Evolutionary conservation across 2,329 filamentous ascomycete genomes (phyloP).

Genomic region (Emmonsiellopsis sp.): DNA sequence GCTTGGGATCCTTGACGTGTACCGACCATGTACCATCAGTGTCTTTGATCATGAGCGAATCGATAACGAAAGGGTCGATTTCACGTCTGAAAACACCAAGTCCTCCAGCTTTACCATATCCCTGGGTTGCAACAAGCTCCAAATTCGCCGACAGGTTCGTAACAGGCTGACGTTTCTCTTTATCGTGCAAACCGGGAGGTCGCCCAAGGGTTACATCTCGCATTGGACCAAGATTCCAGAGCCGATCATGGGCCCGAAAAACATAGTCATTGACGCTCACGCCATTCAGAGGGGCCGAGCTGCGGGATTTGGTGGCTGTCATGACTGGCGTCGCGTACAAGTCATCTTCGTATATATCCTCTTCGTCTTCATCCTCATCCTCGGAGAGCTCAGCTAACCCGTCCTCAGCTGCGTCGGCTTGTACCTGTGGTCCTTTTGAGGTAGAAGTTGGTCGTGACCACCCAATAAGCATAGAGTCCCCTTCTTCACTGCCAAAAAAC

Average conservation of each 20-base stretch:
- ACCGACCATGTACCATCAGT: slow-evolving; percentile 76
- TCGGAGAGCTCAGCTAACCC: slow-evolving; percentile 49
- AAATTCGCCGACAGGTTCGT: slow-evolving; percentile 33
- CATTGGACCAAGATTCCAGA: slow-evolving; percentile 73
- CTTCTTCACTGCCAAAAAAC: slow-evolving; percentile 78
- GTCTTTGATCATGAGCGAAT: slow-evolving; percentile 62
- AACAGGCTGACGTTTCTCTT: slow-evolving; percentile 38
- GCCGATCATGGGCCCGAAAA: slow-evolving; percentile 68
- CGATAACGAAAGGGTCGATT: slow-evolving; percentile 63
- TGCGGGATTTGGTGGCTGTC: slow-evolving; percentile 8
- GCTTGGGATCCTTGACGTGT: slow-evolving; percentile 40
- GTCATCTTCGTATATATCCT: slow-evolving; percentile 50
- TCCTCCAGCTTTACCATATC: slow-evolving; percentile 53
- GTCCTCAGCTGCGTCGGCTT: slow-evolving; percentile 36
- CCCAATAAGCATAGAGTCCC: slow-evolving; percentile 71
- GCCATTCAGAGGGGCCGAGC: slow-evolving; percentile 16
- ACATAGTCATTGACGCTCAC: slow-evolving; percentile 46
- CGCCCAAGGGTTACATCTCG: slow-evolving; percentile 64
- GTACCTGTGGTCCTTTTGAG: slow-evolving; percentile 50
- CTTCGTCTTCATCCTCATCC: slow-evolving; percentile 46
- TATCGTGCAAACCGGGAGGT: slow-evolving; percentile 26
- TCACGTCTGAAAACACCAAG: slow-evolving; percentile 70
- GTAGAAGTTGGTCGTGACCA: slow-evolving; percentile 63
- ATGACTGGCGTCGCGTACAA: slow-evolving; percentile 32
- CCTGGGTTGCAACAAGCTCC: slow-evolving; percentile 46